These are phyloP conservation scores for Karstenula rhodostoma DNA, from an alignment of 2,329 filamentous ascomycete genomes.

Conservation along the genomic window DNA sequence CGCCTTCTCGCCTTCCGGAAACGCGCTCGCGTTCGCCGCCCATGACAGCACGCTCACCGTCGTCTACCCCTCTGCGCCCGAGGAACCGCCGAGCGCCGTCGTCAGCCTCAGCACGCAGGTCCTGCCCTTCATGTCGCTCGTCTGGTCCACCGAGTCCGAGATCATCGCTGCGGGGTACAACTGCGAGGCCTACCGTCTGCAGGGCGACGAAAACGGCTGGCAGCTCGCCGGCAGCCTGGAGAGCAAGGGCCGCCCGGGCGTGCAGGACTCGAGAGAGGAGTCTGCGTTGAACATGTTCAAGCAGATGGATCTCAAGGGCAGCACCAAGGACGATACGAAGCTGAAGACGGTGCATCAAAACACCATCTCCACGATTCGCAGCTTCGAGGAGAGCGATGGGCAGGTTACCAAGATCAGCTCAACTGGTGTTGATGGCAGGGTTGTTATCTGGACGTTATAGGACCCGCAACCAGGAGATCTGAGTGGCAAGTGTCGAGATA, in stretches of 20 bases:
- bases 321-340: constrained; percentile 89
- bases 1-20: constrained; percentile 88
- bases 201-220: constrained; percentile 82
- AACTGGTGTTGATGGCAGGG: constrained; percentile 57
- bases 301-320: constrained; percentile 98
- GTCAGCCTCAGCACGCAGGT: constrained; percentile 89
- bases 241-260: constrained; percentile 69
- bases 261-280: constrained; percentile 76
- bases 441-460: constrained; percentile 58
- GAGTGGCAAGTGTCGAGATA: not conserved
- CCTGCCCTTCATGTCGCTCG: constrained; percentile 88
- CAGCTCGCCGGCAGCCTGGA: constrained; percentile 83
- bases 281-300: constrained; percentile 97
- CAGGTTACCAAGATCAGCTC: constrained; percentile 81
- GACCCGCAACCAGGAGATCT: not conserved
- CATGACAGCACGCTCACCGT: constrained; percentile 98
- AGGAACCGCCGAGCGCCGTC: constrained; percentile 89
- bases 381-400: constrained; percentile 72
- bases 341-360: constrained; percentile 97
- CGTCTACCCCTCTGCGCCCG: constrained; percentile 90
- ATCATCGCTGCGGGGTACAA: constrained; percentile 94
- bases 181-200: constrained; percentile 88
- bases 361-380: constrained; percentile 84
- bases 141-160: constrained; percentile 91
- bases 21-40: constrained; percentile 91